phyloP scores from a whole-genome alignment of 1,284 basidiomycete genomes.

The Naganishia sp. region DNA sequence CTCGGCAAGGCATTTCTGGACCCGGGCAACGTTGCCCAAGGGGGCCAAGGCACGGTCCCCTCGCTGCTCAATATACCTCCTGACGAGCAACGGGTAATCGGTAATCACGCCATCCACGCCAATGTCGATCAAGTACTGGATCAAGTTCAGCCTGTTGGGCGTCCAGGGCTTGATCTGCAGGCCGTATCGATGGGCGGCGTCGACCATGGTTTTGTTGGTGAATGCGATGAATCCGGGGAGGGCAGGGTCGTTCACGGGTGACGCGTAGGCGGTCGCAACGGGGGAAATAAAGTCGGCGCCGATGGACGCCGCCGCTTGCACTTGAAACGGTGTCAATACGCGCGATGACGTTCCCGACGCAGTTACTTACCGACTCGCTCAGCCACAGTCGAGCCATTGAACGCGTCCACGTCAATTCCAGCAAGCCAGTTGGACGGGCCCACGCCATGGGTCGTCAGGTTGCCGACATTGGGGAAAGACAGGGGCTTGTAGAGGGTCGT shows the following conservation, averaged over 20 bases:
- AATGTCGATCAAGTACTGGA: slow-evolving; percentile 62
- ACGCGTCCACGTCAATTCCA: slow-evolving; percentile 43
- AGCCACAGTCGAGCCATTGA: slow-evolving; percentile 39
- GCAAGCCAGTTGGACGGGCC: slow-evolving; percentile 46
- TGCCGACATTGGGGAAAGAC: slow-evolving; percentile 36
- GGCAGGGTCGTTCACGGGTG: slow-evolving; percentile 57
- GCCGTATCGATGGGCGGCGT: slow-evolving; percentile 64
- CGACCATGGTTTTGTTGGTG: slow-evolving; percentile 67
- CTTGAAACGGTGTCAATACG: slow-evolving; percentile 3
- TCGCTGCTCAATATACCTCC: slow-evolving; percentile 37
- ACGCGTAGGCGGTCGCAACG: slow-evolving; percentile 55
- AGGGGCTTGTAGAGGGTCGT: slow-evolving; percentile 42
- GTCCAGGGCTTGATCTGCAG: slow-evolving; percentile 71
- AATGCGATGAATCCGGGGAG: slow-evolving; percentile 61
- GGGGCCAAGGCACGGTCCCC: slow-evolving; percentile 39
- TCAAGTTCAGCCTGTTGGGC: slow-evolving; percentile 63
- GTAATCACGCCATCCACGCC: slow-evolving; percentile 63
- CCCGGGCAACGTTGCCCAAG: slow-evolving; percentile 34
- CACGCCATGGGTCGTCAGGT: slow-evolving; percentile 41
- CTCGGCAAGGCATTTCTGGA: slow-evolving; percentile 40
- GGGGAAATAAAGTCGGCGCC: slow-evolving; percentile 70
- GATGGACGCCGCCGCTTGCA: slow-evolving; percentile 67
- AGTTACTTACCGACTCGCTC: slow-evolving; percentile 38
- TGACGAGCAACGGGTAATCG: slow-evolving; percentile 42
- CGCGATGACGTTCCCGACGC: too few relatives aligned